Evolutionary conservation across 306 rosid genomes (phyloP), one percentile per base, ranked within the genome.

Genomic region (Prinsepia uniflora): DNA sequence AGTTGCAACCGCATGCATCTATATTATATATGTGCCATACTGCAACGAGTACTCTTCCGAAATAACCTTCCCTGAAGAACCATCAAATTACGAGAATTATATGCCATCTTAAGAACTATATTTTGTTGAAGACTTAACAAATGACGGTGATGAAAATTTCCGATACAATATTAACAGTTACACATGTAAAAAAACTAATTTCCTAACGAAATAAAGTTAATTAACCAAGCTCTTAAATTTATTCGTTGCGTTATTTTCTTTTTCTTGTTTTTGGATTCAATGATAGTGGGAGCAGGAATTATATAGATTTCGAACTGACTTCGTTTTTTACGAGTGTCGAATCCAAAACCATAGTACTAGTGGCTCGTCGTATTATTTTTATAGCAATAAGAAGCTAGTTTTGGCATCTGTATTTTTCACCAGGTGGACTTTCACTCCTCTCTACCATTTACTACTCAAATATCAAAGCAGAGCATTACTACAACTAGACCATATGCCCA

Each of bases 1-100:
- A 10, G 96, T 95, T 52, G 99, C 99, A 81, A 95, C 99, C 2
- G 86, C 97, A 70, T 95, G 99, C 99, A 95, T 95, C 84, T 95
- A 96, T 18, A 91, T 91, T 83, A 8, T 89, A 81, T 91, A 97
- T 65, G 92, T 91, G 80, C 99, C 99, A 78, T 95, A 95, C 85
- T 89, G 96, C 83, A 95, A 84, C 15, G 97, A 84, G 81, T 95
- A 95, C 84, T 91, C 97, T 84, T 95, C 99, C 42, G 99, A 91
- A 76, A 95, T 91, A 56, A 95, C 99, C 79, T 83, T 81, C 76
- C 99, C 99, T 95, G 89, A 67, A 63, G 73, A 67, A 45, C 30
- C 30, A 58, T 41, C 39, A 24, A 72, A 66, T 30, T 5, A 41
- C 15, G 46, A 53, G 68, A 50, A 65, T 3, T 55, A 18, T 45